A percentile compares a stretch with the other conserved stretches of the same genome.
Conservation (phyloP, 352 stramenopile species). For the Phytophthora lateralis region DNA sequence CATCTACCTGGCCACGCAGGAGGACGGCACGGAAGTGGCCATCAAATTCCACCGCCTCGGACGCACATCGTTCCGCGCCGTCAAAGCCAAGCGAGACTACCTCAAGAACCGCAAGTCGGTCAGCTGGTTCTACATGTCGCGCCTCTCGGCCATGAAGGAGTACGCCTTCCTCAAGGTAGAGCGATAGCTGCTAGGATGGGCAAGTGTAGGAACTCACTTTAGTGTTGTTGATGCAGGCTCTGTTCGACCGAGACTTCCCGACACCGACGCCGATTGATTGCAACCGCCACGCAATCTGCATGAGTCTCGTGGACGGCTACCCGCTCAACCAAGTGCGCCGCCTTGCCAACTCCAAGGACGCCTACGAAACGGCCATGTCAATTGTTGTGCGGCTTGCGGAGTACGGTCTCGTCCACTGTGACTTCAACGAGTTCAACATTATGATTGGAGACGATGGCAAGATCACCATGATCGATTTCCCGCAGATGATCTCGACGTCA, state of each 20-base stretch:
- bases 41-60: slow-evolving; percentile 99
- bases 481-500: slow-evolving; percentile 99
- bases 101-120: slow-evolving; percentile 94
- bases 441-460: slow-evolving; percentile 95
- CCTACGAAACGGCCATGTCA: slow-evolving; percentile 96
- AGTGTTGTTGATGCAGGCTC: slow-evolving; percentile 48
- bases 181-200: background rate
- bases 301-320: slow-evolving; percentile 96
- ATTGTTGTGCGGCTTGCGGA: slow-evolving; percentile 96
- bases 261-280: slow-evolving; percentile 97
- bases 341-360: slow-evolving; percentile 91
- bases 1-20: slow-evolving; percentile 96
- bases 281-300: slow-evolving; percentile 98
- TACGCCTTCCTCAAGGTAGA: slow-evolving; percentile 98
- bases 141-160: slow-evolving; percentile 98
- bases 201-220: background rate
- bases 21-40: slow-evolving; percentile 96
- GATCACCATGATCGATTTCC: slow-evolving; percentile 99
- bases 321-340: slow-evolving; percentile 96
- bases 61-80: slow-evolving; percentile 97
- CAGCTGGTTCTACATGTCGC: slow-evolving; percentile 99
- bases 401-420: slow-evolving; percentile 99
- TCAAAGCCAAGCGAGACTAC: slow-evolving; percentile 99
- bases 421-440: slow-evolving; percentile 99
- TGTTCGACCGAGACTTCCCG: slow-evolving; percentile 97